Base-by-base conservation (phyloP, 1,139 yeast species). In the Lodderomyces elongisporus region DNA sequence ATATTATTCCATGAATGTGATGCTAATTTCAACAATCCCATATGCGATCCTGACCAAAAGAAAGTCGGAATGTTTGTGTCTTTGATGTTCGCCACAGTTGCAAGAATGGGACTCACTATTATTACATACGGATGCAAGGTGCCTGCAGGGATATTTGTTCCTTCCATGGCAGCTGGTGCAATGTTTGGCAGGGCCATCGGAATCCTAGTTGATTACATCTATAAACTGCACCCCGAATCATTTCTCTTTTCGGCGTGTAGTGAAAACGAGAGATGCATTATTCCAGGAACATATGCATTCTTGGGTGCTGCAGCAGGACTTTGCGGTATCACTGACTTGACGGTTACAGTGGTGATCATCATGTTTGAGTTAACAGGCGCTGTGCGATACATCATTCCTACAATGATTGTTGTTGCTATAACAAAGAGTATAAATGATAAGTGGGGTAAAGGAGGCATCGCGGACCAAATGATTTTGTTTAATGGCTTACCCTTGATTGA, bases 321-420 rank as follows among this genome's bases (percentile, higher is more conserved):
- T 31, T 81, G 95, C 53, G 98, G 98, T 3, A 87, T 88, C 14
- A 91, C 98, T 0, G 85, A 91, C 46, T 63, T 93, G 43, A 88
- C 96, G 0, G 84, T 91, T 3, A 81, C 97, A 0, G 95, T 91
- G 8, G 98, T 88, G 1, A 91, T 93, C 6, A 83, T 93, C 28
- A 84, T 93, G 91, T 88, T 91, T 60, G 99, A 93, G 56, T 66
- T 91, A 34, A 91, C 97, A 0, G 97, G 97, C 15, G 97, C 96
- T 1, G 66, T 88, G 33, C 76, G 85, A 32, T 89, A 85, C 52
- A 85, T 91, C 33, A 71, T 91, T 18, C 98, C 97, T 1, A 87
- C 95, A 0, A 91, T 91, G 98, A 83, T 93, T 33, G 95, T 87
- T 0, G 95, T 93, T 1, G 91, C 95, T 1, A 75, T 83, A n/a